These are phyloP conservation scores for Pilaira anomala DNA, from an alignment of 192 early-diverging fungal species.

Conservation along the genomic window DNA sequence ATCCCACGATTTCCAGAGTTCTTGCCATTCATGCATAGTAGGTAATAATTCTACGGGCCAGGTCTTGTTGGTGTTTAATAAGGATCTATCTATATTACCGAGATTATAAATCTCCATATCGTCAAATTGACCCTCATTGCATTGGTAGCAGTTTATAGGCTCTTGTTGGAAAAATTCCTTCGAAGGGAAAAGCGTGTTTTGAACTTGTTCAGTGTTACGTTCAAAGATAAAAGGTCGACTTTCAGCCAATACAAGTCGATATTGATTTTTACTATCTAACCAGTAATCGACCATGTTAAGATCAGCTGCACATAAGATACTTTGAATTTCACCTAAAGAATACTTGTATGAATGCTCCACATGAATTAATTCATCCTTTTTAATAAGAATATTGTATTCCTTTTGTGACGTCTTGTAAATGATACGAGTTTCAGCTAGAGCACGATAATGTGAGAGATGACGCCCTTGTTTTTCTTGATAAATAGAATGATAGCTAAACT, in stretches of 20 bases:
- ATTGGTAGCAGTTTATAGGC: background rate
- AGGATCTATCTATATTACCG: background rate
- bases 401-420: constrained; percentile 34
- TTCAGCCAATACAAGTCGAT: constrained; percentile 54
- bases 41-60: constrained; percentile 46
- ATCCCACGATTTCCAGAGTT: constrained; percentile 85
- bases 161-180: background rate
- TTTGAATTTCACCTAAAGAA: constrained; percentile 47
- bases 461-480: constrained; percentile 75
- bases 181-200: background rate
- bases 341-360: constrained; percentile 92
- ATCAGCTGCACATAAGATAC: constrained; percentile 46
- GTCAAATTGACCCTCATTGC: background rate
- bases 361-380: constrained; percentile 79
- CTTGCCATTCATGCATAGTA: constrained; percentile 64
- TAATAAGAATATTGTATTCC: constrained; percentile 36
- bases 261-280: constrained; percentile 50
- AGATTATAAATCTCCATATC: too few relatives aligned
- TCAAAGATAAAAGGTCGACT: constrained; percentile 53
- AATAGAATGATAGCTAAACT: constrained; percentile 70
- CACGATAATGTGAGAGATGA: constrained; percentile 76
- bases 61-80: background rate
- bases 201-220: background rate
- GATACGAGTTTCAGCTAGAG: constrained; percentile 48
- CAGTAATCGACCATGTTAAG: constrained; percentile 50